A percentile compares a stretch with the other conserved stretches of the same genome.
Conservation (phyloP, 805 yeast species). For the Wickerhamiella allomyrinae region DNA sequence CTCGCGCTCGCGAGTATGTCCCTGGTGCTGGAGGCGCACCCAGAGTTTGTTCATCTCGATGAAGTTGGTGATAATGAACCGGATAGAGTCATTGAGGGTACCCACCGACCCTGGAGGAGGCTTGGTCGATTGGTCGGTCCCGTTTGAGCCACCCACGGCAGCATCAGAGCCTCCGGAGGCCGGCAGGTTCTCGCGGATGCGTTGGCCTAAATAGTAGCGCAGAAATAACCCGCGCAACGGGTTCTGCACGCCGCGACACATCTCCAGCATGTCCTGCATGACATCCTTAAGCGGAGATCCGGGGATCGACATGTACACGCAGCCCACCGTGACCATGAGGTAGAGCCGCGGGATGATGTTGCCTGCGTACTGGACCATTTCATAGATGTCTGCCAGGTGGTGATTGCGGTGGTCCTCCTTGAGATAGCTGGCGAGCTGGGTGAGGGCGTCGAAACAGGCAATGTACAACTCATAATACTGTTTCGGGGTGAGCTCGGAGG, state of each 20-base stretch:
- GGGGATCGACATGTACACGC: slow-evolving; percentile 64
- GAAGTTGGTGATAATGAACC: slow-evolving; percentile 72
- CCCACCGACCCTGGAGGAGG: background rate
- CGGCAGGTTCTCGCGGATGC: slow-evolving; percentile 42
- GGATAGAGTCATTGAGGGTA: slow-evolving; percentile 35
- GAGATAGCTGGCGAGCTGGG: slow-evolving; percentile 48
- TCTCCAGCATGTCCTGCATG: slow-evolving; percentile 91
- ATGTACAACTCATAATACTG: slow-evolving; percentile 88
- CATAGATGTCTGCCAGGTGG: slow-evolving; percentile 80
- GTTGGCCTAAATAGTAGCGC: slow-evolving; percentile 75
- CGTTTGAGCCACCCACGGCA: background rate
- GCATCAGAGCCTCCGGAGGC: slow-evolving; percentile 16
- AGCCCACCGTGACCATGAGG: slow-evolving; percentile 89
- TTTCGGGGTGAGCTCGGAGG: slow-evolving; percentile 64
- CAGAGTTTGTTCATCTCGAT: slow-evolving; percentile 96
- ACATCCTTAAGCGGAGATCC: slow-evolving; percentile 75
- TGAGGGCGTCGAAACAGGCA: slow-evolving; percentile 68
- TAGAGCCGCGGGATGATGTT: slow-evolving; percentile 85
- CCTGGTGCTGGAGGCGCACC: slow-evolving; percentile 94
- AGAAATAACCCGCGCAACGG: slow-evolving; percentile 86
- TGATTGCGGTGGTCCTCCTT: slow-evolving; percentile 52
- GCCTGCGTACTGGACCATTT: slow-evolving; percentile 84
- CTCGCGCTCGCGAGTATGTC: slow-evolving; percentile 69
- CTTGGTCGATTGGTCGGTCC: background rate
- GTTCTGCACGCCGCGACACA: slow-evolving; percentile 94